A percentile compares a stretch with the other conserved stretches of the same genome.
phyloP scores from a whole-genome alignment of 352 stramenopile genomes.

The Pythium diclinum region DNA sequence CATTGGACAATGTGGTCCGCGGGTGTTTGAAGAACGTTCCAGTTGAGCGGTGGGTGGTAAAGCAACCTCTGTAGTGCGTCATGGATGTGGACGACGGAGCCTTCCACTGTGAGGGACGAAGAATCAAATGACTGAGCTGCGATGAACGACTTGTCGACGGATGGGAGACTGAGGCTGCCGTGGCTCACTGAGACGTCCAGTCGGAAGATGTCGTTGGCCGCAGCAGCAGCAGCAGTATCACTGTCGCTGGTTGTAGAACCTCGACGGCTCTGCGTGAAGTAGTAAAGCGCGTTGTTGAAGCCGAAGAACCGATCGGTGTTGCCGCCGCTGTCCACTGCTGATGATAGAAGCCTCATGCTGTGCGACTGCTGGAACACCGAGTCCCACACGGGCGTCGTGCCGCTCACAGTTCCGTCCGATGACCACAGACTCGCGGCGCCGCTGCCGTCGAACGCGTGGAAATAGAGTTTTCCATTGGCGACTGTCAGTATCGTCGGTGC shows the following conservation, averaged over 20 bases:
- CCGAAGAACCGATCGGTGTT: conserved; percentile 18
- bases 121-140: background rate
- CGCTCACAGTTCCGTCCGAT: conserved; percentile 30
- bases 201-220: background rate
- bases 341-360: background rate
- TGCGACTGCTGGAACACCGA: conserved; percentile 23
- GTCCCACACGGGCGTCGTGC: conserved; percentile 29
- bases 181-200: conserved; percentile 14
- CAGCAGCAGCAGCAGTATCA: background rate
- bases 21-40: conserved; percentile 36
- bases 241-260: background rate
- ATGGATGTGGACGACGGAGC: conserved; percentile 22
- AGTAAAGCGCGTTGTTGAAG: conserved; percentile 28
- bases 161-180: conserved; percentile 10
- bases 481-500: conserved; percentile 30
- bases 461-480: conserved; percentile 26
- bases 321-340: background rate
- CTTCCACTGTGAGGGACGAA: conserved; percentile 9
- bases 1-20: conserved; percentile 38
- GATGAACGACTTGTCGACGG: background rate
- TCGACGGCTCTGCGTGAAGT: conserved; percentile 16
- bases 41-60: conserved; percentile 48
- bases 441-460: conserved; percentile 22
- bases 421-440: conserved; percentile 29
- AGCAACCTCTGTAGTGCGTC: conserved; percentile 28